A percentile compares a stretch with the other conserved stretches of the same genome.
Conservation (phyloP, 2,329 filamentous ascomycete genomes). For the Talaromyces marneffei region DNA sequence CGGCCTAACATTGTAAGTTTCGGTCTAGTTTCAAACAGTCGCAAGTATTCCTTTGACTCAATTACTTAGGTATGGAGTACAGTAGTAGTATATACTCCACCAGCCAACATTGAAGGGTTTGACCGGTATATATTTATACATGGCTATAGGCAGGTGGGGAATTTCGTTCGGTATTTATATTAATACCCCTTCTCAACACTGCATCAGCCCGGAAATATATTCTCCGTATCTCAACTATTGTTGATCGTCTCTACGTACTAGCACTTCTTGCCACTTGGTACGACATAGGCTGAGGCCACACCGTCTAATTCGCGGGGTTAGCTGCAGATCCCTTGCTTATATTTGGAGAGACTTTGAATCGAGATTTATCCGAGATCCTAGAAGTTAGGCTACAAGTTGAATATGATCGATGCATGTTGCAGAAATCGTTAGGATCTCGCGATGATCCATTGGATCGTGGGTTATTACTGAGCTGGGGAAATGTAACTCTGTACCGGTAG, state of each 20-base stretch:
- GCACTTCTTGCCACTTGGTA: background rate
- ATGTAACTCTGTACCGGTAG: constrained; percentile 1
- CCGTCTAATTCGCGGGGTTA: background rate
- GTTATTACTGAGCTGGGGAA: too few relatives aligned
- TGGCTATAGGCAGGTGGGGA: too few relatives aligned
- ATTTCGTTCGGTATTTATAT: background rate
- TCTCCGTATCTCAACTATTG: background rate
- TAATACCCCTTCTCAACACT: background rate
- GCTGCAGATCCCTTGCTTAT: constrained; percentile 1
- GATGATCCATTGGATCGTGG: background rate
- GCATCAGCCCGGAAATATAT: background rate
- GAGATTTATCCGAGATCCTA: background rate
- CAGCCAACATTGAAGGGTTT: too few relatives aligned
- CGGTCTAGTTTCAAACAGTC: background rate
- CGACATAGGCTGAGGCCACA: background rate
- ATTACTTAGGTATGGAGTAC: too few relatives aligned
- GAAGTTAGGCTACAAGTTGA: background rate
- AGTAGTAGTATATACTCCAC: too few relatives aligned
- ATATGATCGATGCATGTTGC: background rate
- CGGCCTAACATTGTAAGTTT: background rate
- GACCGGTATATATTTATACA: too few relatives aligned
- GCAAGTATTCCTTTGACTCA: background rate
- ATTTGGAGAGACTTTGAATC: background rate
- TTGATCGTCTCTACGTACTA: background rate
- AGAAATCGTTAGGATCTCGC: background rate